These are phyloP conservation scores for Medicago truncatula DNA, from an alignment of 306 rosid genomes.

Conservation along the genomic window DNA sequence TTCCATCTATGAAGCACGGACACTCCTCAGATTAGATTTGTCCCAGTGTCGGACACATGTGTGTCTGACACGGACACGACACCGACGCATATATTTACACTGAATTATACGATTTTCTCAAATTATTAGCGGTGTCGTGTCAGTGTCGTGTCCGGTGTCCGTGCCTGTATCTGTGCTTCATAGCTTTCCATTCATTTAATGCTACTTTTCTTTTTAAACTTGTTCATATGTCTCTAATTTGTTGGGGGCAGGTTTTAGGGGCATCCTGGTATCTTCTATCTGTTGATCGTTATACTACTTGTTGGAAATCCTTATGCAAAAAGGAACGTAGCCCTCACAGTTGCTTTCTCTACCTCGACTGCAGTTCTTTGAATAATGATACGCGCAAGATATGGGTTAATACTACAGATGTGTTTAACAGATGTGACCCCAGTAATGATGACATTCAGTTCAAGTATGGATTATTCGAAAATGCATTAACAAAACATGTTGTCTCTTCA, in stretches of 20 bases:
- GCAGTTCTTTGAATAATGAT: slow-evolving; percentile 44
- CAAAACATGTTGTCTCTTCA: slow-evolving; percentile 67
- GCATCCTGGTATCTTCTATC: slow-evolving; percentile 98
- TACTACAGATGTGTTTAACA: slow-evolving; percentile 61
- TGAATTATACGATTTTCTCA: too few species aligned
- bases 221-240: slow-evolving; percentile 4
- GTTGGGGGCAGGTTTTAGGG: slow-evolving; percentile 79
- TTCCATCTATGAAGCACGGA: too few species aligned
- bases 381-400: slow-evolving; percentile 63
- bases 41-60: too few species aligned
- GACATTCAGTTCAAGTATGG: slow-evolving; percentile 67
- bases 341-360: slow-evolving; percentile 73
- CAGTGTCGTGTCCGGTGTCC: too few species aligned
- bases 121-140: too few species aligned
- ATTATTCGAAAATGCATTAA: slow-evolving; percentile 66
- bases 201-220: background rate
- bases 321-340: slow-evolving; percentile 51
- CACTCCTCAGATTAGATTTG: too few species aligned
- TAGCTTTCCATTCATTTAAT: background rate
- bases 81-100: too few species aligned
- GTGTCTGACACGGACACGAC: too few species aligned
- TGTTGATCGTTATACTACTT: slow-evolving; percentile 80
- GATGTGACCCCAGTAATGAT: slow-evolving; percentile 59
- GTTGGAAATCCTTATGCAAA: slow-evolving; percentile 83
- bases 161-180: too few species aligned